Percentiles rank a stretch among this genome's conserved stretches.
Evolutionary conservation across 805 yeast species (phyloP).

Genomic region (Middelhovenomyces tepae): DNA sequence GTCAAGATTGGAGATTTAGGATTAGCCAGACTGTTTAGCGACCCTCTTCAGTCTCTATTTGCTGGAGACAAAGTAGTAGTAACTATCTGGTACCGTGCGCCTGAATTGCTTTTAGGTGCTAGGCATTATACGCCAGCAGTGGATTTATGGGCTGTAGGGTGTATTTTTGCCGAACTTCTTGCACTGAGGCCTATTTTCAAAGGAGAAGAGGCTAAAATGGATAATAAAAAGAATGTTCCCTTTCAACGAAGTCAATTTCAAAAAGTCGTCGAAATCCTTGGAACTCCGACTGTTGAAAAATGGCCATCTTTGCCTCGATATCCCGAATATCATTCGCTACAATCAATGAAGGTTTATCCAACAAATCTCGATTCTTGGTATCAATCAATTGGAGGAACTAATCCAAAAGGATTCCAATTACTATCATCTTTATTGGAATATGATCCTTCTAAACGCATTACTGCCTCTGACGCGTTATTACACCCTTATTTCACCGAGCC

Average conservation of each 20-base stretch:
- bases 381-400: constrained; percentile 68
- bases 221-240: constrained; percentile 84
- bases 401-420: constrained; percentile 57
- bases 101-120: constrained; percentile 83
- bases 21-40: constrained; percentile 76
- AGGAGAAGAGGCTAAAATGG: constrained; percentile 97
- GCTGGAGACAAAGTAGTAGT: constrained; percentile 95
- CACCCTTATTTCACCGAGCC: constrained; percentile 70
- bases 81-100: constrained; percentile 95
- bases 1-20: constrained; percentile 96
- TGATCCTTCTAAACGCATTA: constrained; percentile 72
- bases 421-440: constrained; percentile 60
- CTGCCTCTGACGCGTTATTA: constrained; percentile 65
- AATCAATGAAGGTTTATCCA: constrained; percentile 49
- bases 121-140: constrained; percentile 89
- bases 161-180: constrained; percentile 83
- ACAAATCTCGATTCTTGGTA: constrained; percentile 78
- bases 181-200: constrained; percentile 89
- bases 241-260: constrained; percentile 89
- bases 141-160: constrained; percentile 94
- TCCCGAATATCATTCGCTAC: constrained; percentile 71
- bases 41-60: constrained; percentile 77
- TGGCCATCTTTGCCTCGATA: constrained; percentile 77
- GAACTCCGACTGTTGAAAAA: constrained; percentile 66
- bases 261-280: constrained; percentile 86